Evolutionary conservation across 192 early-diverging fungal genomes (phyloP).

Genomic region (Lunasporangiospora selenospora): DNA sequence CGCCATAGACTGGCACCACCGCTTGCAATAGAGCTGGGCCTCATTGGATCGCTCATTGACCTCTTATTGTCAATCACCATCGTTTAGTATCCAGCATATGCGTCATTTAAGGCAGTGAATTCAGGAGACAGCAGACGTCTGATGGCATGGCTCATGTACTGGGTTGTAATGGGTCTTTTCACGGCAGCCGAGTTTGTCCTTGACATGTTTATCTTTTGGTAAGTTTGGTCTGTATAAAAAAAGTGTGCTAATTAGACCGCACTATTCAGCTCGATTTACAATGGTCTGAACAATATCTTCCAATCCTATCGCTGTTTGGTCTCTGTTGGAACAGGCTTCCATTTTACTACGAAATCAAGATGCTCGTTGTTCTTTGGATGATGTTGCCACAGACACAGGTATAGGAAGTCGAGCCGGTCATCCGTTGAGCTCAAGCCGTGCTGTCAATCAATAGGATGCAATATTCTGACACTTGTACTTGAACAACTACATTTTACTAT

Average conservation of each 20-base stretch:
- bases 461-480: no score
- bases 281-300: no score
- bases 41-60: not conserved
- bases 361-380: constrained; percentile 44
- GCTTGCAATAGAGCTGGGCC: not conserved
- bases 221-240: no score
- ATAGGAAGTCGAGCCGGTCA: no score
- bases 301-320: not conserved
- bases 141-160: constrained; percentile 49
- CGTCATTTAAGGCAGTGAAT: constrained; percentile 43
- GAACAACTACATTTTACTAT: no score
- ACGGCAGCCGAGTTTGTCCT: constrained; percentile 30
- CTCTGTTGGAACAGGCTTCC: constrained; percentile 19
- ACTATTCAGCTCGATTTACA: no score
- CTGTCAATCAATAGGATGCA: no score
- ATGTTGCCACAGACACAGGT: constrained; percentile 45
- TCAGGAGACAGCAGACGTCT: constrained; percentile 19
- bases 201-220: constrained; percentile 45
- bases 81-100: constrained; percentile 41
- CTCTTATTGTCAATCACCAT: not conserved
- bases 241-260: no score
- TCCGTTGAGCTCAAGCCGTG: no score
- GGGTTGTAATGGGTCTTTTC: constrained; percentile 45
- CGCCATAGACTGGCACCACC: not conserved
- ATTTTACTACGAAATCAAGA: constrained; percentile 45